phyloP scores from a whole-genome alignment of 1,139 yeast species.

The Hemisphaericaspora xylofermentans region DNA sequence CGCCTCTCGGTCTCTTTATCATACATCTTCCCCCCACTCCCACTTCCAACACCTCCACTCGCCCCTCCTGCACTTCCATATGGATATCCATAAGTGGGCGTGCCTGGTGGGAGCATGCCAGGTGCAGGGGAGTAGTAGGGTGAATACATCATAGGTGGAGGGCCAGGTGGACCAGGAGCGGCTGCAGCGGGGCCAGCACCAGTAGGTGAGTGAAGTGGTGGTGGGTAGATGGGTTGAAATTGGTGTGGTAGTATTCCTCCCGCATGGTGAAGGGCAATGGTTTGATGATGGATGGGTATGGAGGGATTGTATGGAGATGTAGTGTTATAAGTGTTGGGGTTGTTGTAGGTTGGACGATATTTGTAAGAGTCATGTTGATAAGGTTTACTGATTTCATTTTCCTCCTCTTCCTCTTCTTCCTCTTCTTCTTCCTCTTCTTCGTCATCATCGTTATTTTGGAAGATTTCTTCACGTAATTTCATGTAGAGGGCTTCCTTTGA shows the following conservation, averaged over 20 bases:
- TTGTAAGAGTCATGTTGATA: neutral
- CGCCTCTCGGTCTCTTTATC: conserved; percentile 32
- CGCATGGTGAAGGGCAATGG: no score
- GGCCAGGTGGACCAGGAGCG: conserved; percentile 5
- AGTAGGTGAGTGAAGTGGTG: neutral
- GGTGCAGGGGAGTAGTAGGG: conserved; percentile 10
- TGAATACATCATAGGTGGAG: conserved; percentile 11
- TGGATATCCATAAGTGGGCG: conserved; percentile 5
- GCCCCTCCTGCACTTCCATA: neutral
- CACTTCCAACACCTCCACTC: no score
- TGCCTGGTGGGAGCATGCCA: conserved; percentile 1
- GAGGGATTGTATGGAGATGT: no score
- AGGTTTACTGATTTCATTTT: conserved; percentile 6
- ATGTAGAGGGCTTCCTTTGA: conserved; percentile 42
- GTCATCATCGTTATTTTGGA: conserved; percentile 29
- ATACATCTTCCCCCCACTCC: no score
- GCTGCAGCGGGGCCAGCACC: no score
- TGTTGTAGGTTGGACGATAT: neutral
- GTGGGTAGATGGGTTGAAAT: conserved; percentile 10
- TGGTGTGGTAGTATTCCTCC: conserved; percentile 1
- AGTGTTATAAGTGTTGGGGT: neutral
- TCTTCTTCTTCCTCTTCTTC: conserved; percentile 27
- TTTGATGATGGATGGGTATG: no score
- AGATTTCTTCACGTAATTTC: conserved; percentile 46
- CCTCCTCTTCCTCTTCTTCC: conserved; percentile 23